Base-by-base conservation (phyloP, 2,329 filamentous ascomycete species). In the Ceratocystis alfenasii region DNA sequence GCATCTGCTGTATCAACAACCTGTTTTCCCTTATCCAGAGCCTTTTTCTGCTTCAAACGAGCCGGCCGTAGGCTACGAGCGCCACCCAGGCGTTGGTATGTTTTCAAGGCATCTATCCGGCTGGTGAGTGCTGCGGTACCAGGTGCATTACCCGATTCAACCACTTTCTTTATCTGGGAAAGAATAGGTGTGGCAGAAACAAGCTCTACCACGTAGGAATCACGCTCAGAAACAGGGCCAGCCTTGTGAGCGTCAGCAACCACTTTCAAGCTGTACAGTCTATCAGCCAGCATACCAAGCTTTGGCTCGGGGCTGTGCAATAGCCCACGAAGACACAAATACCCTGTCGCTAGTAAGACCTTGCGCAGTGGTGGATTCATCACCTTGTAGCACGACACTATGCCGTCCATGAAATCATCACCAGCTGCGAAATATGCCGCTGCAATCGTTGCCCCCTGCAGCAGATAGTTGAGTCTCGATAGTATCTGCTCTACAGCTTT, bases 351-450 rank as follows among this genome's bases (percentile, higher is more conserved):
- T 60, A 92, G 80, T 36, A 95, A 81, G 17, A 82, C 80, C 69
- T 83, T 87, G 67, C 86, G 83, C 55, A 91, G 71, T 0, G 81
- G 80, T 20, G 82, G 81, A 66, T 86, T 83, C 74, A 83, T 85
- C 66, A 86, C 80, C 62, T 78, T 80, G 74, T 87, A 92, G 68
- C 85, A 85, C 62, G 77, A 77, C 46, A 84, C 78, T 12, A 96
- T 79, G 0, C 87, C 84, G 73, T 96, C 93, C 22, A 96, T 75
- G 70, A 94, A 93, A 75, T 96, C 93, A 63, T 88, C 91, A 0
- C 93, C 93, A 0, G 88, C 88, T 70, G 95, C 82, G 71, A 96
- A 86, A 70, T 89, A 78, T 1, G 78, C 76, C 22, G 81, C 82
- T 0, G 79, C 77, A 22, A 80, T 77, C 0, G 83, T 78, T 4